These are phyloP conservation scores for Boletus calvinii DNA, from an alignment of 1,284 basidiomycete genomes.

Conservation along the genomic window DNA sequence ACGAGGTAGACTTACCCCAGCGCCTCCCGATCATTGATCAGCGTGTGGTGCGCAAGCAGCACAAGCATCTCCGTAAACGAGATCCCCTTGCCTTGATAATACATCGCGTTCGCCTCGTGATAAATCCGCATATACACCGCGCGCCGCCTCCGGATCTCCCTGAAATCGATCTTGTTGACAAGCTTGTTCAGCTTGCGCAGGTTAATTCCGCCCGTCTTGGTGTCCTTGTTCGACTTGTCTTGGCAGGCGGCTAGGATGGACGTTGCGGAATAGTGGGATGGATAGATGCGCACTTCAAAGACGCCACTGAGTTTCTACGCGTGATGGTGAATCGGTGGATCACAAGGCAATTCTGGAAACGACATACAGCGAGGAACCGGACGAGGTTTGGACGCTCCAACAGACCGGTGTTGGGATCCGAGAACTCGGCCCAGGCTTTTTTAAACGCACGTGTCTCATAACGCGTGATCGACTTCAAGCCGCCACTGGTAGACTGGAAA, in stretches of 20 bases:
- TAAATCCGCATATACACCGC: slow-evolving; percentile 74
- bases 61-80: slow-evolving; percentile 91
- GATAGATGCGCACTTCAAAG: slow-evolving; percentile 86
- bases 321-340: not conserved
- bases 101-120: slow-evolving; percentile 80
- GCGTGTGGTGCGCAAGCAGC: slow-evolving; percentile 87
- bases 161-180: slow-evolving; percentile 66
- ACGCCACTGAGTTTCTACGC: slow-evolving; percentile 71
- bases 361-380: slow-evolving; percentile 78
- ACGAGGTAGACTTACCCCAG: slow-evolving; percentile 61
- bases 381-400: slow-evolving; percentile 73
- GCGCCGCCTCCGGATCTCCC: slow-evolving; percentile 62
- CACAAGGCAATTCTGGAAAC: not conserved
- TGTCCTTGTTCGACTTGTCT: slow-evolving; percentile 31
- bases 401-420: slow-evolving; percentile 78
- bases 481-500: slow-evolving; percentile 84
- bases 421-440: slow-evolving; percentile 88
- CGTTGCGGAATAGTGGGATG: slow-evolving; percentile 59
- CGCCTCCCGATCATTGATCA: slow-evolving; percentile 87
- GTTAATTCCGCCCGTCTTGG: slow-evolving; percentile 59
- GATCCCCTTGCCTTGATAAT: slow-evolving; percentile 76
- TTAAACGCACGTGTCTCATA: slow-evolving; percentile 94
- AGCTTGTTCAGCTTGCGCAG: slow-evolving; percentile 57
- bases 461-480: slow-evolving; percentile 74
- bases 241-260: slow-evolving; percentile 56